Evolutionary conservation across 2,329 filamentous ascomycete genomes (phyloP).

Genomic region (Paraphaeosphaeria sporulosa): DNA sequence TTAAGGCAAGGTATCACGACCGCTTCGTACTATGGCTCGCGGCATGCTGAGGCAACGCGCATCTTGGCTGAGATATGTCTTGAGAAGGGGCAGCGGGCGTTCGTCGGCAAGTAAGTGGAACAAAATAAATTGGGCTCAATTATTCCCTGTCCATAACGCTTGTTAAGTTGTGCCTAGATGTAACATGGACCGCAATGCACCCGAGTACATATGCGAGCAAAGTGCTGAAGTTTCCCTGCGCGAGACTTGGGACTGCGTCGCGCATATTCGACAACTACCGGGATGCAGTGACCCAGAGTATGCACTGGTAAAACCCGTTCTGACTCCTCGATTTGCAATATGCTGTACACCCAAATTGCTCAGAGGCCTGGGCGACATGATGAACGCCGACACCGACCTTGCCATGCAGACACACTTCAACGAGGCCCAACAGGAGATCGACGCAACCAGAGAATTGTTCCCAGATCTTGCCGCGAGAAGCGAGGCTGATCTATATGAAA

Average conservation of each 20-base stretch:
- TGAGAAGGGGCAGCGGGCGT: constrained; percentile 63
- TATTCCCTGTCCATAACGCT: neutral
- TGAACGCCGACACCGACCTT: constrained; percentile 55
- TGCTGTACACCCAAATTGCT: constrained; percentile 65
- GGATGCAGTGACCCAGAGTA: constrained; percentile 6
- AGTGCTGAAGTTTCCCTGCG: constrained; percentile 20
- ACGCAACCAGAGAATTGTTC: constrained; percentile 63
- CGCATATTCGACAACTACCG: constrained; percentile 27
- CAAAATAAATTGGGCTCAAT: neutral
- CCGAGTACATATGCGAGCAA: constrained; percentile 39
- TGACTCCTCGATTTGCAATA: constrained; percentile 64
- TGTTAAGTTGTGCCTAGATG: constrained; percentile 42
- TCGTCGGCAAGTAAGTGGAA: constrained; percentile 61
- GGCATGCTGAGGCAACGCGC: constrained; percentile 64
- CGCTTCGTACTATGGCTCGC: constrained; percentile 66
- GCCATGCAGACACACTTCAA: constrained; percentile 74
- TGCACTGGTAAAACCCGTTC: constrained; percentile 37
- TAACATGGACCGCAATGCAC: constrained; percentile 65
- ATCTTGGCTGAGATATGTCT: constrained; percentile 64
- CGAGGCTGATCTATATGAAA: constrained; percentile 67
- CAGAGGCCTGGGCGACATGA: constrained; percentile 63
- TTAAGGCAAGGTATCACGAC: constrained; percentile 69
- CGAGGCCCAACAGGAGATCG: constrained; percentile 68
- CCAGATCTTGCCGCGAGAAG: constrained; percentile 57
- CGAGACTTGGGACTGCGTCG: constrained; percentile 35